A percentile compares a stretch with the other conserved stretches of the same genome.
These are phyloP conservation scores for Aciculoconidium aculeatum DNA, from an alignment of 805 yeast species.

Conservation along the genomic window DNA sequence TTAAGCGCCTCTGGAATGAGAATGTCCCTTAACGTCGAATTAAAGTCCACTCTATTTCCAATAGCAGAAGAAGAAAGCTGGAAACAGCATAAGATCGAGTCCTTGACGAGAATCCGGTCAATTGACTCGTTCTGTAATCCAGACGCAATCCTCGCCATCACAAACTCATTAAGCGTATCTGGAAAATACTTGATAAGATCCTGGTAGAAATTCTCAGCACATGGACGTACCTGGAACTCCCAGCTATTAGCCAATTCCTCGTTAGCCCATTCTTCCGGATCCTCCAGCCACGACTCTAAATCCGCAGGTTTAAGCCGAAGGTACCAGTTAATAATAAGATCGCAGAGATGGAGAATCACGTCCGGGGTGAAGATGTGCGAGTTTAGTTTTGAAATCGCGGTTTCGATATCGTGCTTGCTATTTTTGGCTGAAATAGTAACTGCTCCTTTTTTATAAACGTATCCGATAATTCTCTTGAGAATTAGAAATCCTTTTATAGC, in stretches of 20 bases:
- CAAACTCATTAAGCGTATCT: slow-evolving; percentile 45
- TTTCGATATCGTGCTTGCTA: slow-evolving; percentile 58
- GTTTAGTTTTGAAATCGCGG: slow-evolving; percentile 49
- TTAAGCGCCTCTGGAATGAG: slow-evolving; percentile 63
- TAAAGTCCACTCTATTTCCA: slow-evolving; percentile 61
- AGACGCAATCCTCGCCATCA: slow-evolving; percentile 53
- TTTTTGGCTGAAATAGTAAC: slow-evolving; percentile 56
- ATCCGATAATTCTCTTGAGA: slow-evolving; percentile 57
- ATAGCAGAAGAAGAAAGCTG: slow-evolving; percentile 70
- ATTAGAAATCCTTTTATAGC: slow-evolving; percentile 62
- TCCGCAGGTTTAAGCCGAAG: slow-evolving; percentile 70
- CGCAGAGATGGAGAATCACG: slow-evolving; percentile 53
- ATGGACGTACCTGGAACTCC: slow-evolving; percentile 80
- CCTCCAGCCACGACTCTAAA: slow-evolving; percentile 72
- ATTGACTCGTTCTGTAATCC: slow-evolving; percentile 29
- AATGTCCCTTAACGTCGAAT: slow-evolving; percentile 49
- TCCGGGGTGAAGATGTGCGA: slow-evolving; percentile 53
- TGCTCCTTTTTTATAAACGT: slow-evolving; percentile 62
- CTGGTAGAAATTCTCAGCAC: slow-evolving; percentile 81
- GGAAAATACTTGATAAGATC: slow-evolving; percentile 65
- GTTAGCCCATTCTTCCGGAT: slow-evolving; percentile 91
- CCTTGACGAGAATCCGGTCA: slow-evolving; percentile 60
- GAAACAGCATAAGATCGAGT: slow-evolving; percentile 76
- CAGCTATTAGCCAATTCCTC: slow-evolving; percentile 62
- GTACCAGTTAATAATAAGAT: slow-evolving; percentile 66